Evolutionary conservation across 805 yeast genomes (phyloP), one percentile per base, ranked within the genome.

Genomic region (Ogataea salicorniae): DNA sequence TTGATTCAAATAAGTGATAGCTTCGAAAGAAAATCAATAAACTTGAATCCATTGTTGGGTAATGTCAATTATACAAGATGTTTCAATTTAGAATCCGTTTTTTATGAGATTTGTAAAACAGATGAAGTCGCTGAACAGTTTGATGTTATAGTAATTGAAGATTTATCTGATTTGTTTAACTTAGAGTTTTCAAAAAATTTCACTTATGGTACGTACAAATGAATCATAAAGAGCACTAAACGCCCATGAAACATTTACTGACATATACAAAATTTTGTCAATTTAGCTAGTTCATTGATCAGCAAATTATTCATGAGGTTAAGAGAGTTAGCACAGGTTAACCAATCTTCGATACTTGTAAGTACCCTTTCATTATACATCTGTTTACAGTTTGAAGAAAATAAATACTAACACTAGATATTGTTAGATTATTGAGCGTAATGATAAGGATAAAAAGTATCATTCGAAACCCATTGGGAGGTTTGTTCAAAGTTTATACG

Each of bases 131-230:
- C 20, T 15, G 33, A 40, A 11, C 33, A 34, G 16, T 43, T 23
- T 34, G 50, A 52, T 22, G 39, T 57, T 15, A 29, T 62, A 14
- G 56, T 65, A 3, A 48, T 65, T 15, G 64, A 64, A 47, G 68
- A 65, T 39, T 41, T 65, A 6, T 53, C 52, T 17, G 61, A 53
- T 20, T 43, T 58, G n/a, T 61, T 63, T 46, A 61, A 62, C 41
- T 26, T 58, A 6, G 61, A 56, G 33, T 50, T 51, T 33, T 57
- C 50, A 40, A 59, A 56, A 31, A 51, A 57, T 41, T 55, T 55
- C 41, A 48, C 51, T 1, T 20, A 44, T 16, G 65, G 67, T 61
- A 51, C 45, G 66, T 58, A 9, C 13, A 4, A 34, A 5, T 18
- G 6, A 13, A 8, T 34, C 29, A 23, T 39, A 9, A n/a, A 34